These are phyloP conservation scores for Glycyrrhiza uralensis DNA, from an alignment of 306 rosid genomes.

Conservation along the genomic window DNA sequence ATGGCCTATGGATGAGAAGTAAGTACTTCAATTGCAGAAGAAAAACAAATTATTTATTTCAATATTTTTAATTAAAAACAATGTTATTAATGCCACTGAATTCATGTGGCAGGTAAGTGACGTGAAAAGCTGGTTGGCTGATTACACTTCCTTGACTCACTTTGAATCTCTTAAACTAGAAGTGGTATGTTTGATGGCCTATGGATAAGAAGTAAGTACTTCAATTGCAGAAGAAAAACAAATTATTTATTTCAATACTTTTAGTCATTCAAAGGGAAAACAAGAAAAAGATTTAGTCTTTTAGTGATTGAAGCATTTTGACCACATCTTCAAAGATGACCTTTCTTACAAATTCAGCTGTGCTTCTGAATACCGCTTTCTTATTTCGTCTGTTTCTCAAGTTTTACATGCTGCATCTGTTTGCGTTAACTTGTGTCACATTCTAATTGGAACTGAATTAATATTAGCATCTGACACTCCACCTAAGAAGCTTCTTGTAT, in stretches of 20 bases:
- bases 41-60: conserved; percentile 20
- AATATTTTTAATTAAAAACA: background rate
- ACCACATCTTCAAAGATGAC: background rate
- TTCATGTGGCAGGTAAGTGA: conserved; percentile 51
- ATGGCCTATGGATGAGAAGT: conserved; percentile 92
- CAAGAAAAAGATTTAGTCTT: background rate
- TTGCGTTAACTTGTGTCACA: background rate
- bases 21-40: conserved; percentile 31
- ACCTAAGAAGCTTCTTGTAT: conserved; percentile 1
- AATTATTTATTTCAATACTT: background rate
- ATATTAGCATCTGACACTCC: background rate
- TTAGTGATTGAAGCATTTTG: conserved; percentile 9
- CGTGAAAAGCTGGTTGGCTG: conserved; percentile 75
- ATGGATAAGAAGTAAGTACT: conserved; percentile 77
- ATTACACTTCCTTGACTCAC: conserved; percentile 62
- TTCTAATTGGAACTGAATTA: background rate
- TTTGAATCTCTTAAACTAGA: conserved; percentile 86
- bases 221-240: conserved; percentile 20
- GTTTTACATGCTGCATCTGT: background rate
- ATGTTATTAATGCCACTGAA: conserved; percentile 25
- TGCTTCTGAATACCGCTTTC: background rate
- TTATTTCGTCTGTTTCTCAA: conserved; percentile 11
- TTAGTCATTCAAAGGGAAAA: conserved; percentile 22
- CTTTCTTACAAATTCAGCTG: background rate
- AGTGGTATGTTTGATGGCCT: conserved; percentile 73